phyloP scores from a whole-genome alignment of 2,329 filamentous ascomycete genomes.

The Geosmithia flava region DNA sequence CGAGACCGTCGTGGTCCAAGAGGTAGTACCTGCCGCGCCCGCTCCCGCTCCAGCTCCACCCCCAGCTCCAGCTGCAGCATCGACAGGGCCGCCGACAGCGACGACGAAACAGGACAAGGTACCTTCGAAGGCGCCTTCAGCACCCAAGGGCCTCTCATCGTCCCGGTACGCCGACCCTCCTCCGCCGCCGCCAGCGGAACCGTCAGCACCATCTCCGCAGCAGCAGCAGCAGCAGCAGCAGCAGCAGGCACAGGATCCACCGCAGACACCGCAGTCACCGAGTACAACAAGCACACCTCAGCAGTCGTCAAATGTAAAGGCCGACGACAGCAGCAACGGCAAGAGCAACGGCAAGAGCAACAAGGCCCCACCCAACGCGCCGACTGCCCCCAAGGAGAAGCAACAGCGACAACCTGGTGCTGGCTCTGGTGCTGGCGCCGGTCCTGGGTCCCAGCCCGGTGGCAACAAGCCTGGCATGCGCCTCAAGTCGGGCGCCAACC shows the following conservation, averaged over 20 bases:
- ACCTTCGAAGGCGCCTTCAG: slow-evolving; percentile 4
- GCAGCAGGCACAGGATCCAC: slow-evolving; percentile 4
- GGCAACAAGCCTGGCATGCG: slow-evolving; percentile 17
- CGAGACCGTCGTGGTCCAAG: slow-evolving; percentile 14
- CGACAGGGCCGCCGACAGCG: not conserved
- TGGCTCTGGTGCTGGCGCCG: too few relatives aligned
- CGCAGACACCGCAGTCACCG: slow-evolving; percentile 4
- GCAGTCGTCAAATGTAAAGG: not conserved
- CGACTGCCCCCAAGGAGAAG: slow-evolving; percentile 13
- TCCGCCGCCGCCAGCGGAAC: slow-evolving; percentile 6
- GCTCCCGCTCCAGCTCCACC: slow-evolving; percentile 2
- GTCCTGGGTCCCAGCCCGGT: too few relatives aligned
- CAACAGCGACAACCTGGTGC: not conserved
- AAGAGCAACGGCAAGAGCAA: slow-evolving; percentile 1
- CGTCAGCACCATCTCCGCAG: slow-evolving; percentile 4
- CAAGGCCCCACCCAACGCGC: slow-evolving; percentile 13
- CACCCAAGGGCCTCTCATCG: slow-evolving; percentile 12
- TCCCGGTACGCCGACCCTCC: slow-evolving; percentile 19
- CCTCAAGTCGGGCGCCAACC: slow-evolving; percentile 42
- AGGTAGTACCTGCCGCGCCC: slow-evolving; percentile 5
- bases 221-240: slow-evolving; percentile 1
- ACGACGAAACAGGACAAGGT: not conserved
- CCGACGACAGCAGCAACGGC: not conserved
- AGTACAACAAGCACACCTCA: slow-evolving; percentile 3
- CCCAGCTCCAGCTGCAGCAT: slow-evolving; percentile 1